Base-by-base conservation (phyloP, 179 eudicot species). In the Carnegiea gigantea region DNA sequence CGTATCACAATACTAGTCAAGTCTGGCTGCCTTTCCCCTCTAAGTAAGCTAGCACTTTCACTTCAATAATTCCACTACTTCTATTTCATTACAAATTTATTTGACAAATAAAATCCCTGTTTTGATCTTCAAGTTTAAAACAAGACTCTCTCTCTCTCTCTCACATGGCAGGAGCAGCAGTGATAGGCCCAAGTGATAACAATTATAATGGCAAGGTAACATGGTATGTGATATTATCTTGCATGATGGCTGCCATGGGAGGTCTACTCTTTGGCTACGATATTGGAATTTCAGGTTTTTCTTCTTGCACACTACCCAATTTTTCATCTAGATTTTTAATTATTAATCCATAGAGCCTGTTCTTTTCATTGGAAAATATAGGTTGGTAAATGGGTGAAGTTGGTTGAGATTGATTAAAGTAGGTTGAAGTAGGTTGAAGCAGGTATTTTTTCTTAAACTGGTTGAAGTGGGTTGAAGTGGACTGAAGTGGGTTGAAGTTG, bases 181-280 rank as follows among this genome's bases (percentile, higher is more conserved):
- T 79, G 21, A 23, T 17, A 77, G 49, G 30, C 43, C 36, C 64
- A 9, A 76, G 54, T 54, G 18, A 43, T 77, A 75, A 77, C 20
- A 62, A 30, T 6, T 85, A 77, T 44, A 82, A 83, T 82, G 85
- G 83, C 17, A 85, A 85, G 54, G 81, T 85, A 38, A 85, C 88
- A 51, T 82, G 83, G 79, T 85, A 80, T 74, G 85, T 85, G 9
- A 26, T 85, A 40, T 9, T 85, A 0, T 85, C 88, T 23, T 83
- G 83, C 51, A 83, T 85, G 79, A 80, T 85, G 88, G 88, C 85
- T 77, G 76, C 88, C 36, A 82, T 85, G 85, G 87, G 87, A 18
- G 85, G 81, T 15, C 53, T 77, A 6, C 36, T 85, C 3, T 85
- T 85, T 46, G 87, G 87, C n/a, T 85, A 82, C 73, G 87, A 85